A percentile compares a stretch with the other conserved stretches of the same genome.
These are phyloP conservation scores for Eutypa lata DNA, from an alignment of 2,329 filamentous ascomycete species.

Conservation along the genomic window DNA sequence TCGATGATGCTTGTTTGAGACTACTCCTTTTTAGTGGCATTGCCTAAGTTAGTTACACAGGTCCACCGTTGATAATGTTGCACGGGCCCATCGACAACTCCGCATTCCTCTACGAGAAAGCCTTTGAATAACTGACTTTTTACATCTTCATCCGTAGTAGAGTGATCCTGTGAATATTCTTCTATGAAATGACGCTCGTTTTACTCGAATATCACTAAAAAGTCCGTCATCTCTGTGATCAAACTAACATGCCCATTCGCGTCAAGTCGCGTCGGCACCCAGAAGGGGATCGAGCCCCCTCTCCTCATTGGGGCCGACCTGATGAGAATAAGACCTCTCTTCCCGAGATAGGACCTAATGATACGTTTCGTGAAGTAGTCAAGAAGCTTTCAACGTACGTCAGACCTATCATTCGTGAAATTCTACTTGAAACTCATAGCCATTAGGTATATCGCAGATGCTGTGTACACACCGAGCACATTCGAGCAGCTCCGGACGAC, in stretches of 20 bases:
- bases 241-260: constrained; percentile 33
- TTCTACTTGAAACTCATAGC: constrained; percentile 12
- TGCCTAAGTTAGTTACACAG: too few species aligned
- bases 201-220: neutral
- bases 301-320: constrained; percentile 26
- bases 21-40: neutral
- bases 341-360: constrained; percentile 55
- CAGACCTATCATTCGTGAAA: too few species aligned
- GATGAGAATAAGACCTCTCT: constrained; percentile 31
- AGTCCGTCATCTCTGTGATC: neutral
- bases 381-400: constrained; percentile 63
- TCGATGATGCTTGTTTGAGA: neutral
- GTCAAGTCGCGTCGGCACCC: constrained; percentile 35
- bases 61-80: neutral
- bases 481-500: constrained; percentile 73
- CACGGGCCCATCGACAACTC: neutral
- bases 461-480: constrained; percentile 61
- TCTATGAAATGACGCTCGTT: neutral
- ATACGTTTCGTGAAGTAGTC: constrained; percentile 62
- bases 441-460: constrained; percentile 59
- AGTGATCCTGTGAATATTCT: neutral
- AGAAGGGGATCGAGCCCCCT: constrained; percentile 31
- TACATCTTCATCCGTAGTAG: neutral
- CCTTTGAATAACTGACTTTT: neutral
- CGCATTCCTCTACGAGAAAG: neutral